Evolutionary conservation across 2,329 filamentous ascomycete genomes (phyloP).

Genomic region (Xylogone sp.): DNA sequence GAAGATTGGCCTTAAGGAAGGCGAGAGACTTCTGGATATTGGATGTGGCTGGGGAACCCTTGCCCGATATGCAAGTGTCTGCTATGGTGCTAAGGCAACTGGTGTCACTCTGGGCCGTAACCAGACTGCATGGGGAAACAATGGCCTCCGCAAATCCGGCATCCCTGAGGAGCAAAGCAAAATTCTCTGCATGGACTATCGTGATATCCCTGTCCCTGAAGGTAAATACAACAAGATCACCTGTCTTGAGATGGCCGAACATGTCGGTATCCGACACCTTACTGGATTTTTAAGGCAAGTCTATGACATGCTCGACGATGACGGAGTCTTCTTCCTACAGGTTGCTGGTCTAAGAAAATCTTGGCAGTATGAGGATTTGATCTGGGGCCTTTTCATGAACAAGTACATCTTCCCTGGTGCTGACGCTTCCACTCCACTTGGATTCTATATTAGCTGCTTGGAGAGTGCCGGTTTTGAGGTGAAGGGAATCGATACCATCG

Average conservation of each 20-base stretch:
- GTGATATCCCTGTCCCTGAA: conserved; percentile 78
- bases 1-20: conserved; percentile 81
- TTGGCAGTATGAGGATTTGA: conserved; percentile 97
- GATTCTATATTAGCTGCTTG: conserved; percentile 78
- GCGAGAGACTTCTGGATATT: conserved; percentile 85
- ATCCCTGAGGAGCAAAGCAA: conserved; percentile 84
- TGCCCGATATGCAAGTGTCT: conserved; percentile 84
- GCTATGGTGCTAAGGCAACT: conserved; percentile 79
- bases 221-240: conserved; percentile 92
- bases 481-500: conserved; percentile 88
- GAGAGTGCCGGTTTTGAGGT: conserved; percentile 88
- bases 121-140: conserved; percentile 96
- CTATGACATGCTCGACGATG: conserved; percentile 92
- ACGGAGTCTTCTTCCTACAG: conserved; percentile 94
- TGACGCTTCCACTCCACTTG: conserved; percentile 89
- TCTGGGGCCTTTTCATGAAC: conserved; percentile 99
- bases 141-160: conserved; percentile 75
- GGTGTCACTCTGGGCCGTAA: conserved; percentile 94
- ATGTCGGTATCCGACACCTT: conserved; percentile 93
- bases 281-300: conserved; percentile 78
- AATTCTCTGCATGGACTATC: conserved; percentile 95
- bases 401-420: conserved; percentile 98
- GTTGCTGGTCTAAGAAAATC: conserved; percentile 88
- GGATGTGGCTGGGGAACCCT: conserved; percentile 98
- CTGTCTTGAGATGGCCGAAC: conserved; percentile 97